Base-by-base conservation (phyloP, 192 early-diverging fungal genomes). In the Mortierella alpina region DNA sequence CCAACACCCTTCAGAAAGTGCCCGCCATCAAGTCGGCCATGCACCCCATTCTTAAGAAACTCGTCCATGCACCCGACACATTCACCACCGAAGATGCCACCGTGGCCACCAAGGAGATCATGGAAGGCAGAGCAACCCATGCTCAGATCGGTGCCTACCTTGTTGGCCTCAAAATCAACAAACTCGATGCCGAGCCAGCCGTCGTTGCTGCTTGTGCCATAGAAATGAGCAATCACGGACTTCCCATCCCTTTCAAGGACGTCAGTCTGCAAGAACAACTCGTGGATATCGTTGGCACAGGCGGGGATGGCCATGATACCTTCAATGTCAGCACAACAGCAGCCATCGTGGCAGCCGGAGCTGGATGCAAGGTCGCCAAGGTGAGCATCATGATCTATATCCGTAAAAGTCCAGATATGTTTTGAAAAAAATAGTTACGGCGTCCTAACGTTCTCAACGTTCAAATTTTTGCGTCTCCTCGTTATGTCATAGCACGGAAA, bases 271-370 rank as follows among this genome's bases (percentile, higher is more conserved):
- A 75, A 53, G 87, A 69, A 41, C 83, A 85, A 54, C 72, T 95
- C 8, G 91, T 92, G 4, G 97, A 99, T 73, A 97, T 98, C 82
- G 96, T 98, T 5, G 98, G 98, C 6, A 99, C 98, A 1, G 98
- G 98, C n/a, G 98, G 98, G 10, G 98, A 99, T 85, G 97, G 97
- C 15, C 94, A 96, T 75, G 89, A 98, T 82, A 99, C 98, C 18
- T 99, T 97, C 78, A 99, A 99, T 75, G 96, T 98, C 14, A 95
- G 93, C 2, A 99, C 98, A 0, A 95, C 98, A 0, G 89, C 95
- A 13, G 90, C 94, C 45, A 90, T 99, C 47, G 93, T 99, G 0
- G 94, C 94, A 13, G 98, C 96, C 2, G 97, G 96, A 22, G 95
- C 96, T 6, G 96, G 97, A 17, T 88, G 90, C 63, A 88, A 86